Evolutionary conservation across 371 early-diverging fungal genomes (phyloP).

Genomic region (Catenaria anguillulae): DNA sequence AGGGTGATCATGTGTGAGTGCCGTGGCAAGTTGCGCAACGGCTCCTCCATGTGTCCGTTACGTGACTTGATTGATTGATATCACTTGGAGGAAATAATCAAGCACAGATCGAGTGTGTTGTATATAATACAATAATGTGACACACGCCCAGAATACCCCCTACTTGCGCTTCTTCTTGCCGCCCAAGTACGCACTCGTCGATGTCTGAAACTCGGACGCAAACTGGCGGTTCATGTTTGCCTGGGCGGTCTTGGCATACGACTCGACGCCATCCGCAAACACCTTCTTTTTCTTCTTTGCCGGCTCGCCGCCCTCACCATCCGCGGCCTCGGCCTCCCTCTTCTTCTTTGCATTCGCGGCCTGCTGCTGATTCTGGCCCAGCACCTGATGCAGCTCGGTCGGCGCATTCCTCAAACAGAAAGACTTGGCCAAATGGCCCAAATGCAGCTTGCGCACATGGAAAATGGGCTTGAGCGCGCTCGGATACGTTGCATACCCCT

Average conservation of each 20-base stretch:
- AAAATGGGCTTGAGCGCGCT: constrained; percentile 69
- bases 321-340: background rate
- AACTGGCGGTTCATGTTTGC: too few species aligned
- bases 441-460: constrained; percentile 79
- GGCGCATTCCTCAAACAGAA: constrained; percentile 86
- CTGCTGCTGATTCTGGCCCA: background rate
- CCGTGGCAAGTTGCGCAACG: too few species aligned
- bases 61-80: too few species aligned
- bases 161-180: too few species aligned
- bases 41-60: too few species aligned
- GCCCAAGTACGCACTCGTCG: too few species aligned
- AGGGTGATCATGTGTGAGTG: too few species aligned
- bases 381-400: constrained; percentile 13
- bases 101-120: too few species aligned
- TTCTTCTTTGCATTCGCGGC: background rate
- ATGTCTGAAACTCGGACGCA: background rate
- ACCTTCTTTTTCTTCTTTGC: background rate
- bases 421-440: constrained; percentile 91
- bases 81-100: too few species aligned
- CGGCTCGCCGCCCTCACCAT: background rate
- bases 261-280: background rate
- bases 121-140: too few species aligned
- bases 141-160: too few species aligned
- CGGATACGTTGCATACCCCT: constrained; percentile 86
- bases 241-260: background rate